A percentile compares a stretch with the other conserved stretches of the same genome.
phyloP scores from a whole-genome alignment of 257 asterid species.

The Knoxia roxburghii region DNA sequence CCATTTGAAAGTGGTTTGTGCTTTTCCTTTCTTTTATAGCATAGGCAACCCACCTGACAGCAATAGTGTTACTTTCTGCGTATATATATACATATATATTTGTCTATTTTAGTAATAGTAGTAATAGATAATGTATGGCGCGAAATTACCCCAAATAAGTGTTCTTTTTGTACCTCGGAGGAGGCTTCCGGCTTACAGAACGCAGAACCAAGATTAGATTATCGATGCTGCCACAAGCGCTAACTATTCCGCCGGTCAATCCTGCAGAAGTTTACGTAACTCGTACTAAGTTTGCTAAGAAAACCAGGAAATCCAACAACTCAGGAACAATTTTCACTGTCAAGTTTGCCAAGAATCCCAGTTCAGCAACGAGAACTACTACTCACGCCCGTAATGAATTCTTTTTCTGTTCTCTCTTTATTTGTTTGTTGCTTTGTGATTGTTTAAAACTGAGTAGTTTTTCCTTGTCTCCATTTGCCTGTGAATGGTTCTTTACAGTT shows the following conservation, averaged over 20 bases:
- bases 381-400: slow-evolving; percentile 19
- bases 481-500: neutral
- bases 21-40: no score
- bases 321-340: slow-evolving; percentile 20
- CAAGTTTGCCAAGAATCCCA: slow-evolving; percentile 17
- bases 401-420: neutral
- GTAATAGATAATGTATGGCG: no score
- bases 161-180: no score
- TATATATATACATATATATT: no score
- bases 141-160: no score
- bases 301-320: slow-evolving; percentile 20
- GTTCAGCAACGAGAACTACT: slow-evolving; percentile 22
- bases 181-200: neutral
- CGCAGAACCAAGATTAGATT: neutral
- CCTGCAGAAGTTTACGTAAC: slow-evolving; percentile 17
- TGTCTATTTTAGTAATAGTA: no score
- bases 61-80: no score
- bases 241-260: slow-evolving; percentile 16
- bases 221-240: slow-evolving; percentile 16
- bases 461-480: neutral
- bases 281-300: slow-evolving; percentile 18
- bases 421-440: neutral
- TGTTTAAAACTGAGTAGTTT: neutral
- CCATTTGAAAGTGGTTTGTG: no score
- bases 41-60: no score